A percentile compares a stretch with the other conserved stretches of the same genome.
Evolutionary conservation across 306 rosid species (phyloP).

Genomic region (Begonia peltatifolia): DNA sequence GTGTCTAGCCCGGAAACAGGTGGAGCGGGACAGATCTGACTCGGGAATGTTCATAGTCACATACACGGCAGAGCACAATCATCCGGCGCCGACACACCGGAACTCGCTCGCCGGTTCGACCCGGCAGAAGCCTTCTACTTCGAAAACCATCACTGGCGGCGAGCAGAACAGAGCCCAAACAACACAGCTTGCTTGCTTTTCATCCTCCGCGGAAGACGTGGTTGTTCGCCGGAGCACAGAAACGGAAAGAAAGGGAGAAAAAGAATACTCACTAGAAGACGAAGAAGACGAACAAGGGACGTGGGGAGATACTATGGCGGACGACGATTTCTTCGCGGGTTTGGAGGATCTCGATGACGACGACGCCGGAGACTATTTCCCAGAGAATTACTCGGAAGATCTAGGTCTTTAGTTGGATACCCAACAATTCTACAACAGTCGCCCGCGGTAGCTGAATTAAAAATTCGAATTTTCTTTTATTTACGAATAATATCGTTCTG

Average conservation of each 20-base stretch:
- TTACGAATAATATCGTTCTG: too few species aligned
- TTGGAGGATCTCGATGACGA: constrained; percentile 41
- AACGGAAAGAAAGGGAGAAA: constrained; percentile 41
- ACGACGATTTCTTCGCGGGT: constrained; percentile 65
- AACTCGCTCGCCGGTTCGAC: constrained; percentile 91
- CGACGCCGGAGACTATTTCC: constrained; percentile 30
- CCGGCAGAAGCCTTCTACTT: constrained; percentile 44
- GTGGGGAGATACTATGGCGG: constrained; percentile 35
- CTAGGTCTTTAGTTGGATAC: constrained; percentile 38
- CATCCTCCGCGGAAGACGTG: constrained; percentile 35
- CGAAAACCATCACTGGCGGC: constrained; percentile 11
- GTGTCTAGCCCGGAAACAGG: constrained; percentile 83
- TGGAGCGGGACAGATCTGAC: constrained; percentile 74
- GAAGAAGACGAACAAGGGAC: constrained; percentile 46
- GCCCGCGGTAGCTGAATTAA: constrained; percentile 34
- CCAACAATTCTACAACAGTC: constrained; percentile 40
- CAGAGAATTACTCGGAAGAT: constrained; percentile 32
- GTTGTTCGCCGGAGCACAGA: constrained; percentile 17
- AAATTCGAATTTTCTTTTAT: too few species aligned
- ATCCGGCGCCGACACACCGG: constrained; percentile 76
- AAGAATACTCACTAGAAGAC: constrained; percentile 25
- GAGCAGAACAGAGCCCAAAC: constrained; percentile 15
- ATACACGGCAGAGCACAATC: constrained; percentile 86
- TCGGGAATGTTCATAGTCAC: constrained; percentile 79
- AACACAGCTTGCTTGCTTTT: constrained; percentile 10